Conservation (phyloP, 345 rosid species). For the rapeseed (Brassica napus) region DNA sequence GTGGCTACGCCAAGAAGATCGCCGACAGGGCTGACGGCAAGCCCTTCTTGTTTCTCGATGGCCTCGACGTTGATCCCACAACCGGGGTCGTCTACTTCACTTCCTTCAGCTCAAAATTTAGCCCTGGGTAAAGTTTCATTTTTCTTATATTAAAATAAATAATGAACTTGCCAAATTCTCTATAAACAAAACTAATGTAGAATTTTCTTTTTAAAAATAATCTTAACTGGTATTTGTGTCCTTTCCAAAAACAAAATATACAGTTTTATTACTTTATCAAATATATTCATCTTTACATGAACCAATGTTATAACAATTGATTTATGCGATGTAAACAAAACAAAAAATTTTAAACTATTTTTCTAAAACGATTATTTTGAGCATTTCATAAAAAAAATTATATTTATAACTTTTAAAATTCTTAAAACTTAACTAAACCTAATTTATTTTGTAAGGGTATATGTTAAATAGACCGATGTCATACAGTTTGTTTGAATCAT, state of each 20-base stretch:
- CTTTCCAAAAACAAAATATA: not conserved
- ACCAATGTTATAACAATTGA: not conserved
- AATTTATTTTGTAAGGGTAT: not conserved
- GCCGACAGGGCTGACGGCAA: constrained; percentile 35
- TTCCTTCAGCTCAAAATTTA: constrained; percentile 42
- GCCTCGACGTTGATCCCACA: constrained; percentile 45
- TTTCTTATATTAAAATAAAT: not conserved
- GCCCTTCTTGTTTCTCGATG: constrained; percentile 44
- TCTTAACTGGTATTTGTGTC: not conserved
- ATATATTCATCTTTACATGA: not conserved
- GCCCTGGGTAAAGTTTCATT: constrained; percentile 20
- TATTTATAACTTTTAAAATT: no score
- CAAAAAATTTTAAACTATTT: no score
- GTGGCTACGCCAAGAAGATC: constrained; percentile 45
- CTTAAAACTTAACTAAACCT: not conserved
- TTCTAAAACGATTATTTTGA: not conserved
- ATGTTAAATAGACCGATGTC: not conserved
- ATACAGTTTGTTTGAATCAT: not conserved
- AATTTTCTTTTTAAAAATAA: not conserved
- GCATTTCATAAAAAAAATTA: no score
- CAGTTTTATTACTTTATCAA: not conserved
- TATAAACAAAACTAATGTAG: not conserved
- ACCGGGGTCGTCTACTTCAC: constrained; percentile 46
- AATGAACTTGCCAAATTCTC: not conserved
- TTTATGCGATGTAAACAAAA: not conserved